Evolutionary conservation across 441 rosid genomes (phyloP), one percentile per base, ranked within the genome.

Genomic region (Adansonia gregorii): DNA sequence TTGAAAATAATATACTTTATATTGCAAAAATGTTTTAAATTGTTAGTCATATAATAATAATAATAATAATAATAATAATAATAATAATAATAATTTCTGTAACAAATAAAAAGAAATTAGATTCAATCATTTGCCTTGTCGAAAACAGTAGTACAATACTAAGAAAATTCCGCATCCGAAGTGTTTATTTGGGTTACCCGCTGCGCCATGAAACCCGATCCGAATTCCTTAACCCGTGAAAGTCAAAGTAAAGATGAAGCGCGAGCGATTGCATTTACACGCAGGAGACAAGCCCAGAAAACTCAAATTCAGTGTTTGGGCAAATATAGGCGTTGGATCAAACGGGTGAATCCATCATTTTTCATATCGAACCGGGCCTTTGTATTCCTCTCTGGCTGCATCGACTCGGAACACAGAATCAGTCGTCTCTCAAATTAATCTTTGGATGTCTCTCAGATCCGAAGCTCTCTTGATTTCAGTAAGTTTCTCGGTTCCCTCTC

Each of bases 391-490:
- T 60, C 14, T 71, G 63, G 12, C 63, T 20, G 73, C 31, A 56
- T 75, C 35, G 1, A 31, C 2, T 31, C 48, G 22, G 76, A 68
- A 49, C 52, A 74, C 74, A 69, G 67, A 65, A 74, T 80, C 68
- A 59, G 14, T 59, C 65, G 24, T 39, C 66, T 71, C 70, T 61
- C 11, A 3, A 67, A n/a, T 72, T 45, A 31, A 22, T 74, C 24
- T 60, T 64, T 59, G 77, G 58, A 73, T 77, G 80, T 39, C 52
- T 59, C 51, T 19, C 63, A 22, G 63, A 58, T 46, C 55, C 17
- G 67, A 64, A 52, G 51, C 69, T 75, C n/a, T 55, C 17, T 45
- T 31, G 35, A 31, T 43, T 54, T 55, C 65, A 76, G 79, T 76
- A 24, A 67, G 79, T 67, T 20, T 75, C 35, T 31, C 35, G 35